phyloP scores from a whole-genome alignment of 1,139 yeast genomes.

The Debaryomyces singareniensis region DNA sequence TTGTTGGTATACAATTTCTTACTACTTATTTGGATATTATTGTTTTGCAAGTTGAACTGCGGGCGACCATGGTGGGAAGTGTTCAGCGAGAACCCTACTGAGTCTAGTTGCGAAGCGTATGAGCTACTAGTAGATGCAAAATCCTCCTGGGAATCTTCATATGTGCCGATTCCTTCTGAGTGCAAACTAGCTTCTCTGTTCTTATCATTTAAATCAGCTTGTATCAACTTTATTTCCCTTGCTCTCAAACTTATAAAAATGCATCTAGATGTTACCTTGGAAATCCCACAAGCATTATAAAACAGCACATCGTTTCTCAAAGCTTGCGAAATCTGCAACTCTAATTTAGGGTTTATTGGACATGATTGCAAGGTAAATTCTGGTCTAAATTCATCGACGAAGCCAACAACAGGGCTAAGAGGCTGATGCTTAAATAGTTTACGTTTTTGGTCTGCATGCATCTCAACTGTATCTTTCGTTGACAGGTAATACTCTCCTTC shows the following conservation, averaged over 20 bases:
- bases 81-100: too few species aligned
- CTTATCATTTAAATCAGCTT: constrained; percentile 18
- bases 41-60: too few species aligned
- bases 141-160: too few species aligned
- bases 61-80: too few species aligned
- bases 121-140: too few species aligned
- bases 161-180: too few species aligned
- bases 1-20: constrained; percentile 31
- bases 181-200: too few species aligned
- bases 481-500: constrained; percentile 1
- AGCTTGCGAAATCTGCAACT: constrained; percentile 41
- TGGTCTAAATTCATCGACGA: constrained; percentile 46
- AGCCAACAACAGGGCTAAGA: constrained; percentile 42
- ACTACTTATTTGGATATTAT: constrained; percentile 21
- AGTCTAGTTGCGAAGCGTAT: too few species aligned
- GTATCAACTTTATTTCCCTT: constrained; percentile 50
- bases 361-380: constrained; percentile 47
- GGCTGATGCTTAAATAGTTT: constrained; percentile 13
- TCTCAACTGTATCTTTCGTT: constrained; percentile 1
- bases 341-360: constrained; percentile 45
- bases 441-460: neutral
- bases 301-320: constrained; percentile 52
- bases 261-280: constrained; percentile 28
- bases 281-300: constrained; percentile 29
- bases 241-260: constrained; percentile 47